phyloP scores from a whole-genome alignment of 129 eudicot species.

The Pseudognaphalium luteoalbum region DNA sequence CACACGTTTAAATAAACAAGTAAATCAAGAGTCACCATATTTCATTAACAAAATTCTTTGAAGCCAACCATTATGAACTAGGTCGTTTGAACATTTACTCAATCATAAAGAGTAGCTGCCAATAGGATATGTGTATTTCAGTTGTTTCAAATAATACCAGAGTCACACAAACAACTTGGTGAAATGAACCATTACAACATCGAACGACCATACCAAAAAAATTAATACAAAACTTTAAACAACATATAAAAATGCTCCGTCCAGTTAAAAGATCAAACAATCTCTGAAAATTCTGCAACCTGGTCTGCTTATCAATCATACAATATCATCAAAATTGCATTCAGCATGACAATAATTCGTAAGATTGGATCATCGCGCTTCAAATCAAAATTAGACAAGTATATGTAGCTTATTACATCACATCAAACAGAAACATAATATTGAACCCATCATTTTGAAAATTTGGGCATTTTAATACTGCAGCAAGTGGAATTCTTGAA shows the following conservation, averaged over 20 bases:
- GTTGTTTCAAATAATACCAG: neutral
- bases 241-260: neutral
- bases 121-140: neutral
- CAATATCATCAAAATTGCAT: conserved; percentile 10
- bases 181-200: neutral
- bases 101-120: neutral
- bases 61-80: neutral
- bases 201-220: neutral
- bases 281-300: neutral
- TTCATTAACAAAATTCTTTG: neutral
- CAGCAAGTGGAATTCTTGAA: neutral
- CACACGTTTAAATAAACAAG: neutral
- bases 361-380: neutral
- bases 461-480: neutral
- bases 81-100: neutral
- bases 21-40: neutral
- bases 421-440: neutral
- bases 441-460: neutral
- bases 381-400: neutral
- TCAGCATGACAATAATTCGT: neutral
- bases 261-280: neutral
- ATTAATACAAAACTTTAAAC: neutral
- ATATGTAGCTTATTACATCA: neutral
- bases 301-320: neutral
- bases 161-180: neutral